Evolutionary conservation across 306 rosid genomes (phyloP), one percentile per base, ranked within the genome.

Genomic region (Spatholobus suberectus): DNA sequence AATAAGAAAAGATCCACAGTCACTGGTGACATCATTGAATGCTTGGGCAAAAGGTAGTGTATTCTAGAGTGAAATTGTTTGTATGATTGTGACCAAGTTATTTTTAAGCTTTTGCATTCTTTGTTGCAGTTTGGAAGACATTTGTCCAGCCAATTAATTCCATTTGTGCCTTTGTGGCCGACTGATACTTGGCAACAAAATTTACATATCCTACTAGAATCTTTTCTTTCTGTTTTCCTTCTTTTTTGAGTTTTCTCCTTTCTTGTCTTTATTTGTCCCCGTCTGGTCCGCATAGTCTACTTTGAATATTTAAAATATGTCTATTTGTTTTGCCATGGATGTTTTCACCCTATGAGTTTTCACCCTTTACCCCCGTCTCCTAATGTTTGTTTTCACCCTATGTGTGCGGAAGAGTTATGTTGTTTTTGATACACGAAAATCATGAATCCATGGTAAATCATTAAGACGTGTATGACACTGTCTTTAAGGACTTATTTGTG

Each of bases 1-100:
- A 75, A 78, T 77, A 93, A 93, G 92, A 96, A 91, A 89, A 91
- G 99, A 85, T 92, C 99, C 70, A 91, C 97, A 4, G 93, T 94
- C 75, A 94, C 99, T 0, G 83, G 91, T 6, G 98, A 96, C 85
- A 94, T 96, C 84, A 96, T 96, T 57, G 93, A 94, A 85, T 88
- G 67, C 90, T 90, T 96, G 87, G 98, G 97, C 81, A 82, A 81
- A 88, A 96, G 99, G 98, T 93, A 90, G 24, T 86, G 86, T 20
- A 8, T 11, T 66, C 66, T 18, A 3, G 17, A 18, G n/a, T 6
- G 58, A 29, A 12, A n/a, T 32, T 21, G 6, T 3, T 20, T 41
- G 20, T 70, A 12, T 40, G 18, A 52, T 12, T 43, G 17, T 49
- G 46, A 13, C 49, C 3, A 44, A 61, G 24, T 73, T 32, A 26